Evolutionary conservation across 148 eudicot species (phyloP).

Genomic region (Vaccinium myrtillus): DNA sequence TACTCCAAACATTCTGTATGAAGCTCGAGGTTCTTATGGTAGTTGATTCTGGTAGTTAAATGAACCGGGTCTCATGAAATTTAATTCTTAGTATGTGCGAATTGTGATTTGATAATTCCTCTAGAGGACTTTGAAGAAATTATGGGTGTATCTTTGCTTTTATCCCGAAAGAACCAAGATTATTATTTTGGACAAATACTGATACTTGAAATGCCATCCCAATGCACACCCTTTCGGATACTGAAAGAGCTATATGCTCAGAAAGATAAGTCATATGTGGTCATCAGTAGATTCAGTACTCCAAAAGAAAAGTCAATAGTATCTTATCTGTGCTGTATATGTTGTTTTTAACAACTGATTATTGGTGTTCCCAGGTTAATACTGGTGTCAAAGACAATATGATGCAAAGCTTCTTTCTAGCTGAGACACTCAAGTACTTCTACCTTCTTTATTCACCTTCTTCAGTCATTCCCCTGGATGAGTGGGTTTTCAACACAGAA

Average conservation of each 20-base stretch:
- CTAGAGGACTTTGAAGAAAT: neutral
- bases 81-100: neutral
- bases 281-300: neutral
- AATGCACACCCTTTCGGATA: neutral
- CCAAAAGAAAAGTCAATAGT: neutral
- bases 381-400: slow-evolving; percentile 83
- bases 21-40: neutral
- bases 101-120: neutral
- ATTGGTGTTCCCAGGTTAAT: slow-evolving; percentile 53
- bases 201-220: neutral
- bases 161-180: neutral
- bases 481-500: slow-evolving; percentile 94
- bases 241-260: neutral
- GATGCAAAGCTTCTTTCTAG: slow-evolving; percentile 95
- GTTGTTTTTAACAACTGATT: slow-evolving; percentile 2
- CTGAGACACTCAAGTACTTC: slow-evolving; percentile 80
- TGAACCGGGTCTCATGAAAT: neutral
- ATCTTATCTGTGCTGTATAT: neutral
- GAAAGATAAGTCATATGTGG: neutral
- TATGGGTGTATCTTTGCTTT: neutral
- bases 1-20: neutral
- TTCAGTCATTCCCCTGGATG: slow-evolving; percentile 67
- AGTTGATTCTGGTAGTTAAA: neutral
- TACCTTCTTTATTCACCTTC: slow-evolving; percentile 85
- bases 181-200: neutral